phyloP scores from a whole-genome alignment of 1,139 yeast species.

The Groenewaldozyma auringiensis region DNA sequence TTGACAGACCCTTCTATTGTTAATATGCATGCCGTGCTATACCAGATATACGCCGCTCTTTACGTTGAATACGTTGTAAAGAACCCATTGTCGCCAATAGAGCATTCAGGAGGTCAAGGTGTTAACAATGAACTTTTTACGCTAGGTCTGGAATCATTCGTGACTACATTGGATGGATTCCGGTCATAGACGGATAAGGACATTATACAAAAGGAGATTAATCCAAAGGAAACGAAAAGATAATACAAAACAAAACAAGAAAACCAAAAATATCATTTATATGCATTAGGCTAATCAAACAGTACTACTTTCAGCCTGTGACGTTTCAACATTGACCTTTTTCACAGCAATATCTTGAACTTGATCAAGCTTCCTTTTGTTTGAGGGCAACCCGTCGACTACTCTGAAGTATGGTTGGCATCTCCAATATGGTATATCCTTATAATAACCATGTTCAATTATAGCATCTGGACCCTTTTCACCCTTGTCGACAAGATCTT shows the following conservation, averaged over 20 bases:
- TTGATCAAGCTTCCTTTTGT: conserved; percentile 1
- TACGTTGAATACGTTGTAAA: conserved; percentile 64
- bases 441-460: conserved; percentile 50
- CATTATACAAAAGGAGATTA: no score
- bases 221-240: no score
- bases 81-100: conserved; percentile 41
- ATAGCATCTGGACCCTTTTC: conserved; percentile 46
- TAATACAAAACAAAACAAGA: no score
- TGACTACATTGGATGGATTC: conserved; percentile 32
- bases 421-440: conserved; percentile 90
- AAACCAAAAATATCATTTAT: not conserved
- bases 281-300: no score
- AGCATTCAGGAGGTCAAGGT: conserved; percentile 29
- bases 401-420: conserved; percentile 87
- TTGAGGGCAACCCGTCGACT: conserved; percentile 16
- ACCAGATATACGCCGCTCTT: conserved; percentile 58
- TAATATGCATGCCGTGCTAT: conserved; percentile 51
- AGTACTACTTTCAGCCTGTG: not conserved
- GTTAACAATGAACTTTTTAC: conserved; percentile 36
- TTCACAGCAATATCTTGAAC: not conserved
- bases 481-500: conserved; percentile 38
- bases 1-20: conserved; percentile 62
- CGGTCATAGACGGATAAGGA: not conserved
- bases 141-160: conserved; percentile 34
- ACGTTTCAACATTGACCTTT: not conserved